These are phyloP conservation scores for Schizochytrium sp. DNA, from an alignment of 108 stramenopile genomes.

Conservation along the genomic window DNA sequence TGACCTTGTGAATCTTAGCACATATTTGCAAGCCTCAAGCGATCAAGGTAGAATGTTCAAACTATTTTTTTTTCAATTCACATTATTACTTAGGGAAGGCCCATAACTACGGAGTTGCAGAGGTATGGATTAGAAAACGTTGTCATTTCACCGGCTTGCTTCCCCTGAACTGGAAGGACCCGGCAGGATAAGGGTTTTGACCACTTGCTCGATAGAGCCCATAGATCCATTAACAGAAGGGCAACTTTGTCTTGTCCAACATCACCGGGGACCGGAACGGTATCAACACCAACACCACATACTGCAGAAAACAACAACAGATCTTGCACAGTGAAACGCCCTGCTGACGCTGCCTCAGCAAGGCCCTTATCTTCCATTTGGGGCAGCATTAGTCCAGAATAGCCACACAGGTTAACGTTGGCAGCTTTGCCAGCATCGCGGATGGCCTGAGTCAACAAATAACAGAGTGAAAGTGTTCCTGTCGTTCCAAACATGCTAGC, in stretches of 20 bases:
- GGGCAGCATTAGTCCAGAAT: slow-evolving; percentile 66
- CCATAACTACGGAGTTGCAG: slow-evolving; percentile 30
- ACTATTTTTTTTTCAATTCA: neutral
- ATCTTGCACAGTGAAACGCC: slow-evolving; percentile 34
- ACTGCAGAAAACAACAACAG: slow-evolving; percentile 64
- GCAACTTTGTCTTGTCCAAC: neutral
- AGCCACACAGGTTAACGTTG: slow-evolving; percentile 42
- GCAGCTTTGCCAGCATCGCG: neutral
- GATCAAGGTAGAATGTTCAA: neutral
- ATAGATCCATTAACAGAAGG: slow-evolving; percentile 59
- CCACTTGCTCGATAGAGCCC: slow-evolving; percentile 53
- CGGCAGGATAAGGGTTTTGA: slow-evolving; percentile 66
- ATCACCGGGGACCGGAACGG: slow-evolving; percentile 63
- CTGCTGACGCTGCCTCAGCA: slow-evolving; percentile 37
- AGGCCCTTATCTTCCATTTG: slow-evolving; percentile 64
- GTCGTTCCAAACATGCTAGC: neutral
- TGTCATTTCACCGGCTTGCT: slow-evolving; percentile 13
- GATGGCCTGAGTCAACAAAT: slow-evolving; percentile 5
- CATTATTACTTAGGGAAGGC: neutral
- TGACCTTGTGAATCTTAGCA: neutral
- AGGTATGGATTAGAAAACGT: slow-evolving; percentile 56
- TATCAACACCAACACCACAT: slow-evolving; percentile 66
- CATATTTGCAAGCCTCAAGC: neutral
- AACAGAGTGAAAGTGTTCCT: slow-evolving; percentile 43
- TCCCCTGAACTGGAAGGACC: slow-evolving; percentile 17